phyloP scores from a whole-genome alignment of 2,329 filamentous ascomycete species.

The Lasiodiplodia sp. region DNA sequence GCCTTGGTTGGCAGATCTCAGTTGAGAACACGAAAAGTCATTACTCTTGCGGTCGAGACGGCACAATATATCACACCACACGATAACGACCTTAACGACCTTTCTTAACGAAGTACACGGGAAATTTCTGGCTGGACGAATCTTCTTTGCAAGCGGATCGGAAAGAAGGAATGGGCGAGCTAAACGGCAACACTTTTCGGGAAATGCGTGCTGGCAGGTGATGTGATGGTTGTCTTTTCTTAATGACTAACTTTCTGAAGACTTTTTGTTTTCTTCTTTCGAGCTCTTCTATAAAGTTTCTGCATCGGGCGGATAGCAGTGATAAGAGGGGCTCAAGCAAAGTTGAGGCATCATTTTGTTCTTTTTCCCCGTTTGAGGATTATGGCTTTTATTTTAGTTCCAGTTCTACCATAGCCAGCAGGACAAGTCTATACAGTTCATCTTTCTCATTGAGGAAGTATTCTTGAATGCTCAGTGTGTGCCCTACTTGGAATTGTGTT shows the following conservation, averaged over 20 bases:
- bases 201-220: slow-evolving; percentile 13
- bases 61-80: slow-evolving; percentile 2
- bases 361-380: background rate
- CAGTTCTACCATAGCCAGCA: background rate
- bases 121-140: background rate
- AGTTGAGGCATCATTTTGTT: slow-evolving; percentile 5
- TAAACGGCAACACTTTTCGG: background rate
- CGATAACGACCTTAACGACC: slow-evolving; percentile 23
- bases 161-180: background rate
- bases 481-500: background rate
- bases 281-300: background rate
- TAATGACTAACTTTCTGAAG: background rate
- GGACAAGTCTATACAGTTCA: slow-evolving; percentile 6
- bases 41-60: slow-evolving; percentile 11
- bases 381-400: background rate
- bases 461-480: background rate
- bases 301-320: slow-evolving; percentile 18
- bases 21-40: slow-evolving; percentile 11
- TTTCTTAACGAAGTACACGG: slow-evolving; percentile 11
- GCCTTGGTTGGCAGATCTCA: background rate
- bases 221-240: background rate
- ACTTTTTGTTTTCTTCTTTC: background rate
- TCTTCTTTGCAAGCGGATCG: background rate
- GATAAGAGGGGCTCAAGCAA: slow-evolving; percentile 6
- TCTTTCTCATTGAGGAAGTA: background rate